Percentiles rank a stretch among this genome's conserved stretches.
phyloP scores from a whole-genome alignment of 2,329 filamentous ascomycete genomes.

The Akanthomyces muscarius region DNA sequence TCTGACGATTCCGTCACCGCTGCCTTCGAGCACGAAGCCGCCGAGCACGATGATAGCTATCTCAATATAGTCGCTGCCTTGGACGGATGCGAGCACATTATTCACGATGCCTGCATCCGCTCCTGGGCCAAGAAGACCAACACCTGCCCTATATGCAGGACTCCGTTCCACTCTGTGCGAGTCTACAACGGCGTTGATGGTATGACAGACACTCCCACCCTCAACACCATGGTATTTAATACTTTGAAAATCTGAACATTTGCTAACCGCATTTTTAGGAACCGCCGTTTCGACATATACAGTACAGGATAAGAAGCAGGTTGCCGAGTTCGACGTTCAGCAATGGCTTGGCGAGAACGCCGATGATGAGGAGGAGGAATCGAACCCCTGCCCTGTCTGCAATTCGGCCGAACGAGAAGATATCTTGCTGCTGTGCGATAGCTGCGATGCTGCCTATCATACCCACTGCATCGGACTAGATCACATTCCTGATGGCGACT shows the following conservation, averaged over 20 bases:
- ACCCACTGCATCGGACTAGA: conserved; percentile 87
- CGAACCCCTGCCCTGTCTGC: conserved; percentile 78
- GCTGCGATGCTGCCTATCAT: conserved; percentile 85
- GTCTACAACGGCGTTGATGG: conserved; percentile 77
- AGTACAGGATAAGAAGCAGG: conserved; percentile 82
- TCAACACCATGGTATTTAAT: not conserved
- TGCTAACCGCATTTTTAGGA: conserved; percentile 37
- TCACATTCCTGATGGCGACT: conserved; percentile 68
- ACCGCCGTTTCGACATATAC: conserved; percentile 54
- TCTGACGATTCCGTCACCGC: conserved; percentile 24
- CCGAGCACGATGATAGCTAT: conserved; percentile 30
- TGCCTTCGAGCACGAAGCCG: conserved; percentile 19
- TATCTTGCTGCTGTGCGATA: conserved; percentile 82
- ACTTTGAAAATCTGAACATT: not conserved
- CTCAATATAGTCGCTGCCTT: conserved; percentile 54
- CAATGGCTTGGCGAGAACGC: conserved; percentile 67
- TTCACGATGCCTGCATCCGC: conserved; percentile 88
- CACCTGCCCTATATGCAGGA: conserved; percentile 94
- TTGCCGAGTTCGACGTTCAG: conserved; percentile 81
- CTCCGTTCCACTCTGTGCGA: conserved; percentile 84
- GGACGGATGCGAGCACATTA: conserved; percentile 79
- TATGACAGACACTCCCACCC: conserved; percentile 41
- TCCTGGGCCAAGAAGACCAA: conserved; percentile 97
- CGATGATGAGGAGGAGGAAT: conserved; percentile 66
- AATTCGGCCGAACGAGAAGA: conserved; percentile 77